A percentile compares a stretch with the other conserved stretches of the same genome.
Evolutionary conservation across 768 basidiomycete species (phyloP).

Genomic region (Coprinopsis marcescibilis): DNA sequence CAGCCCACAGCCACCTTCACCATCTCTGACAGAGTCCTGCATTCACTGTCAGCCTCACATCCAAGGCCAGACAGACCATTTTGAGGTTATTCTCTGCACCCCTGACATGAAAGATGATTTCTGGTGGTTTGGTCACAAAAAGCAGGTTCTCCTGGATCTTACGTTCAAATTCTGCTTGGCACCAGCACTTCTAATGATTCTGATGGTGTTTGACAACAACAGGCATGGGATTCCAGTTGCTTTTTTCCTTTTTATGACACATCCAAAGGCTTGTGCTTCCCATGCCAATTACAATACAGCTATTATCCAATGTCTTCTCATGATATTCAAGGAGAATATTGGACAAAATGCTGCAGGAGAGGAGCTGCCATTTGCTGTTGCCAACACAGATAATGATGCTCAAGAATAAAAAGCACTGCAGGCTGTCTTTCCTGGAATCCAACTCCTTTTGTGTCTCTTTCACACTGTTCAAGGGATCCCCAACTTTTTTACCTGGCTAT

Average conservation of each 20-base stretch:
- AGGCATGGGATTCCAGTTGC: slow-evolving; percentile 25
- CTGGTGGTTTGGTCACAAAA: slow-evolving; percentile 21
- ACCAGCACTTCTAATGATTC: slow-evolving; percentile 23
- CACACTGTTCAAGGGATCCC: not conserved
- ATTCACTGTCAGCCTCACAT: slow-evolving; percentile 19
- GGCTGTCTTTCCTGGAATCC: not conserved
- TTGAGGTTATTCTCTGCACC: slow-evolving; percentile 17
- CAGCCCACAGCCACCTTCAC: slow-evolving; percentile 15
- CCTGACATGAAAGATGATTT: slow-evolving; percentile 13
- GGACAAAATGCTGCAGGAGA: slow-evolving; percentile 3
- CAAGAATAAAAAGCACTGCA: not conserved
- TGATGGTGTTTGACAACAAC: slow-evolving; percentile 25
- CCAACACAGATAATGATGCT: not conserved
- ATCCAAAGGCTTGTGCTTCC: slow-evolving; percentile 13
- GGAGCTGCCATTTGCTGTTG: not conserved
- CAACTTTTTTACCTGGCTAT: not conserved
- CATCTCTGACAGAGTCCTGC: slow-evolving; percentile 15
- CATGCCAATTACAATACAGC: slow-evolving; percentile 21
- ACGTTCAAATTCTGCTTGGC: slow-evolving; percentile 21
- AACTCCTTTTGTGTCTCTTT: not conserved
- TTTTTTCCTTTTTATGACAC: slow-evolving; percentile 20
- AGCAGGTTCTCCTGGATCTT: slow-evolving; percentile 19
- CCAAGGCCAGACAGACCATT: slow-evolving; percentile 12
- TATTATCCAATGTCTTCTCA: slow-evolving; percentile 16
- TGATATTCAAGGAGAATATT: slow-evolving; percentile 14